A percentile compares a stretch with the other conserved stretches of the same genome.
Conservation (phyloP, 225 moss, liverwort and hornwort species). For the Polytrichum formosum region DNA sequence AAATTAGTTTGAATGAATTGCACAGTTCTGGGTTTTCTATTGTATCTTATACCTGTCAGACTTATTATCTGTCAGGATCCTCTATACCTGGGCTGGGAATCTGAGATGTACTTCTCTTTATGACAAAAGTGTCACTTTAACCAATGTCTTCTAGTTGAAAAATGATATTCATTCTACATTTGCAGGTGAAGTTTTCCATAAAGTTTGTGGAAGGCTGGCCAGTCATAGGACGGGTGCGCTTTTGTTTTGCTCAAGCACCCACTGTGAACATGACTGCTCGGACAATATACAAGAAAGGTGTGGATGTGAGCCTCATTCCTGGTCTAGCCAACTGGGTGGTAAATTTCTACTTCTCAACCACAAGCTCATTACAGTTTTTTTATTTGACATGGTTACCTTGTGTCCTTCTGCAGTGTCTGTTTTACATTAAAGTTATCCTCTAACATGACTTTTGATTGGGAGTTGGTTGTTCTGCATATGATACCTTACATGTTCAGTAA, state of each 20-base stretch:
- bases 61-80: no score
- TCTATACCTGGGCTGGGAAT: no score
- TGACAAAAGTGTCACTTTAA: background rate
- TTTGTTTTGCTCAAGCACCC: constrained; percentile 50
- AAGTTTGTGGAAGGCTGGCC: constrained; percentile 57
- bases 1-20: no score
- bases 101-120: no score
- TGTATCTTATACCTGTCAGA: no score
- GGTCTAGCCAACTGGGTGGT: constrained; percentile 62
- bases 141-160: background rate
- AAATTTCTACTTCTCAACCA: constrained; percentile 11
- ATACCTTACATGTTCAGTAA: no score
- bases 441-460: no score
- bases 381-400: no score
- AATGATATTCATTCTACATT: background rate
- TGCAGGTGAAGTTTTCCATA: constrained; percentile 55
- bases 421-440: no score
- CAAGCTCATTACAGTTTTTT: background rate
- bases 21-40: no score
- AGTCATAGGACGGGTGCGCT: constrained; percentile 46
- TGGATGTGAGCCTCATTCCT: constrained; percentile 38
- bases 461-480: no score
- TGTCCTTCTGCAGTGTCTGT: no score
- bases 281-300: constrained; percentile 28
- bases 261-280: constrained; percentile 40